phyloP scores from a whole-genome alignment of 352 stramenopile species.

The Globisporangium mamillatum region DNA sequence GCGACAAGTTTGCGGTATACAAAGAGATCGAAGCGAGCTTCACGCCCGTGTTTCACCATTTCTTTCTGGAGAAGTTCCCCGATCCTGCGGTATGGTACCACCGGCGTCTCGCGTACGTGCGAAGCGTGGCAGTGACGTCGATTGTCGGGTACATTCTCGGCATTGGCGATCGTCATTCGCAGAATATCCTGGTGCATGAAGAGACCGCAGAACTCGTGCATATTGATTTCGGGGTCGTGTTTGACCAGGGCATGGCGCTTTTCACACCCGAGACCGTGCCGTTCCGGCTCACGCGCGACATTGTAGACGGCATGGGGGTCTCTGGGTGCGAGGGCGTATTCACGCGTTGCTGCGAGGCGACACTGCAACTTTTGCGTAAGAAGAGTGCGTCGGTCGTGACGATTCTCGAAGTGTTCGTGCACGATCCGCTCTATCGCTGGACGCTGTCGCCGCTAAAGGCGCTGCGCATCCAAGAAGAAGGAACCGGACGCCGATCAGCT shows the following conservation, averaged over 20 bases:
- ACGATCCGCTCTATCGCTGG: constrained; percentile 99
- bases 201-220: constrained; percentile 98
- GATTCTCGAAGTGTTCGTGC: constrained; percentile 98
- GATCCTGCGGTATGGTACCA: constrained; percentile 93
- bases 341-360: constrained; percentile 92
- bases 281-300: constrained; percentile 98
- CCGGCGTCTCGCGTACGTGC: constrained; percentile 93
- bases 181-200: constrained; percentile 99
- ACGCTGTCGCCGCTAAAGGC: constrained; percentile 91
- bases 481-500: constrained; percentile 21
- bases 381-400: constrained; percentile 95
- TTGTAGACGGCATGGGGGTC: constrained; percentile 99
- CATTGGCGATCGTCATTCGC: constrained; percentile 98
- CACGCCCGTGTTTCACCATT: constrained; percentile 97
- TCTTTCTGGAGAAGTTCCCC: constrained; percentile 97
- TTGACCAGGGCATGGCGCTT: constrained; percentile 96
- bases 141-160: constrained; percentile 96
- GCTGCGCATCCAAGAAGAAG: constrained; percentile 72
- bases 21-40: constrained; percentile 92
- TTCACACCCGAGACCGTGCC: constrained; percentile 97
- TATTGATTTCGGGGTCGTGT: constrained; percentile 99
- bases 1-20: constrained; percentile 83
- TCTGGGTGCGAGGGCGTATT: constrained; percentile 96
- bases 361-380: constrained; percentile 89
- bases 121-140: constrained; percentile 95